Percentiles rank a stretch among this genome's conserved stretches.
Conservation (phyloP, 495 filamentous ascomycete genomes). For the Lasiosphaeria hispida region DNA sequence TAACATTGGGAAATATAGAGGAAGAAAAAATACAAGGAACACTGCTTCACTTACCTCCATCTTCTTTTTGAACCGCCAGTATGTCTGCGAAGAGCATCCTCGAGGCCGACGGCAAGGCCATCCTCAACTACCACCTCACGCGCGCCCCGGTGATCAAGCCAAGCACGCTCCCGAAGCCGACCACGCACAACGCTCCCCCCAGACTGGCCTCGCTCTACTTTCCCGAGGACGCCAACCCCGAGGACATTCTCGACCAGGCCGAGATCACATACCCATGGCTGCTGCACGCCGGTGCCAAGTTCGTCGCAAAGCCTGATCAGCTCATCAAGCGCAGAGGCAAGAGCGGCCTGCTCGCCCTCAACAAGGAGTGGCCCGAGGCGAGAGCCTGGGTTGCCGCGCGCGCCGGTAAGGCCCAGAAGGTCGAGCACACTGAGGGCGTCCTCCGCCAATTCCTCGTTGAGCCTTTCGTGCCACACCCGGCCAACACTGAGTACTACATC, state of each 20-base stretch:
- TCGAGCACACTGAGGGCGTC: constrained; percentile 86
- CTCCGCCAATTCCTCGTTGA: constrained; percentile 96
- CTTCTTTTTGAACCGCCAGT: constrained; percentile 35
- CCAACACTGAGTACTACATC: constrained; percentile 96
- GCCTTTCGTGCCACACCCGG: constrained; percentile 93
- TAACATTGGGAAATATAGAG: constrained; percentile 7
- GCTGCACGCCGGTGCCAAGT: constrained; percentile 73
- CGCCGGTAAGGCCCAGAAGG: constrained; percentile 85
- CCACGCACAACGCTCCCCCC: constrained; percentile 88
- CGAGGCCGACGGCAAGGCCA: constrained; percentile 99
- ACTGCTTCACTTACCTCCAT: constrained; percentile 15
- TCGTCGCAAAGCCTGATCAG: constrained; percentile 99
- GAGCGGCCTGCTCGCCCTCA: constrained; percentile 92
- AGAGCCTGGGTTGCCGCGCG: constrained; percentile 89
- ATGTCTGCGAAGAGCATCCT: constrained; percentile 99
- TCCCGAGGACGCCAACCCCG: constrained; percentile 78
- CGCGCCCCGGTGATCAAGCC: constrained; percentile 97
- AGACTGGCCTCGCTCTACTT: constrained; percentile 92
- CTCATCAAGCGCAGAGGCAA: constrained; percentile 99
- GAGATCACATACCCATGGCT: constrained; percentile 96
- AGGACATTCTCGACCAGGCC: constrained; percentile 88
- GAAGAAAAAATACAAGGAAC: constrained; percentile 13
- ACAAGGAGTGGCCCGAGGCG: constrained; percentile 95
- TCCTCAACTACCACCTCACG: constrained; percentile 99
- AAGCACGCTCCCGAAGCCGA: constrained; percentile 78